These are phyloP conservation scores for Plasmodium coatneyi DNA, from an alignment of 169 alveolate genomes.

Conservation along the genomic window DNA sequence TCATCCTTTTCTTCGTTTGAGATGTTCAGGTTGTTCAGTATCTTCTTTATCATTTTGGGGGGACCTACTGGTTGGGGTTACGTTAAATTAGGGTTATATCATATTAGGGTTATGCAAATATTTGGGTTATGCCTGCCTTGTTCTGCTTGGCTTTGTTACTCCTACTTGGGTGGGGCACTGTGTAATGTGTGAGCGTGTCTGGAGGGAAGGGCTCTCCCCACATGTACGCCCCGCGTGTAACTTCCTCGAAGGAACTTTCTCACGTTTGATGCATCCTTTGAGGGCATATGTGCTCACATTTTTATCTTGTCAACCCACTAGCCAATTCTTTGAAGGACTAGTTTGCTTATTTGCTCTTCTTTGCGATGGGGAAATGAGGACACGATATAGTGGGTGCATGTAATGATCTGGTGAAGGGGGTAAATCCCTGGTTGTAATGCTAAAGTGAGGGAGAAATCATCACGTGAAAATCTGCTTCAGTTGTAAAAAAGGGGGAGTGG, in stretches of 20 bases:
- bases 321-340: background rate
- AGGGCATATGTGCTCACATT: background rate
- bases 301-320: background rate
- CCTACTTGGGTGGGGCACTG: background rate
- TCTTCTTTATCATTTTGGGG: constrained; percentile 52
- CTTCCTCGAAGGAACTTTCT: background rate
- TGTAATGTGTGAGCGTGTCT: background rate
- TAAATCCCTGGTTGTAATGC: background rate
- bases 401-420: background rate
- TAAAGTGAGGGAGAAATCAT: background rate
- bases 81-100: background rate
- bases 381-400: background rate
- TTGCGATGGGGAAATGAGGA: background rate
- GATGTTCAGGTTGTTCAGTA: constrained; percentile 42
- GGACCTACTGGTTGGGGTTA: background rate
- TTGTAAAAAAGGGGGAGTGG: background rate
- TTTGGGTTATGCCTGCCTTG: background rate
- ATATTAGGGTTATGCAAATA: background rate
- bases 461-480: background rate
- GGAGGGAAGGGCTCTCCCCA: background rate
- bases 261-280: background rate
- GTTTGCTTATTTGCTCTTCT: background rate
- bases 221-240: background rate
- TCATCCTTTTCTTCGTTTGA: constrained; percentile 71
- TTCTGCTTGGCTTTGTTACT: background rate